Evolutionary conservation across 140 eudicot genomes (phyloP).

Genomic region (Anethum foeniculum): DNA sequence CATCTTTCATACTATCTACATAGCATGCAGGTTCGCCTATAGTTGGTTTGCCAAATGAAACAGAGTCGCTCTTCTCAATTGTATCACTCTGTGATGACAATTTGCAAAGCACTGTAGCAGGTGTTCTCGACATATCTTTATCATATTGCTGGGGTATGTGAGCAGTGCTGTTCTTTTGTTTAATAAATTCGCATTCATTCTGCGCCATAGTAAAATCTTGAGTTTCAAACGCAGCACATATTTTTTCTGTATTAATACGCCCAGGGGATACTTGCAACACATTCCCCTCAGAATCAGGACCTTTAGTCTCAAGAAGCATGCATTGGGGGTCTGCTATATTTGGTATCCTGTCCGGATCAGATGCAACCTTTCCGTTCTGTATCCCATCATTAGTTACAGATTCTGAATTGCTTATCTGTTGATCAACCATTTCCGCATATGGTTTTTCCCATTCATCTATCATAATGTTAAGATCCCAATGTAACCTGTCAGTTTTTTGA

Average conservation of each 20-base stretch:
- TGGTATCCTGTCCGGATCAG: not conserved
- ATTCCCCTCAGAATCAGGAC: not conserved
- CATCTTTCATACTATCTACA: constrained; percentile 10
- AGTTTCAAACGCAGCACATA: too few species aligned
- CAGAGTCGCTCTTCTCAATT: constrained; percentile 18
- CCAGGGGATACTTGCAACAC: too few species aligned
- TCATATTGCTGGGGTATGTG: not conserved
- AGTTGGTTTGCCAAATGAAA: constrained; percentile 5
- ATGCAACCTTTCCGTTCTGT: constrained; percentile 14
- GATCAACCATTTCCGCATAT: constrained; percentile 23
- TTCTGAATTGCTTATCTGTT: constrained; percentile 10
- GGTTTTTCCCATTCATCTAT: constrained; percentile 67
- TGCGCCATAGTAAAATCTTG: too few species aligned
- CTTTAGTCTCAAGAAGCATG: constrained; percentile 1
- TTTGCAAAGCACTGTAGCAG: not conserved
- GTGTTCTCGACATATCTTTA: constrained; percentile 6
- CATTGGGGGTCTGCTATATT: not conserved
- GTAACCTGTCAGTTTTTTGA: not conserved
- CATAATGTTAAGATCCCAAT: constrained; percentile 60
- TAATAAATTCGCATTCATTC: not conserved
- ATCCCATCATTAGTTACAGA: constrained; percentile 7
- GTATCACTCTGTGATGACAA: not conserved
- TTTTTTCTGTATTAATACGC: too few species aligned
- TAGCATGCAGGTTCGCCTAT: not conserved
- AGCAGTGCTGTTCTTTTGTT: not conserved